These are phyloP conservation scores for Cercospora sp. DNA, from an alignment of 2,329 filamentous ascomycete species.

Conservation along the genomic window DNA sequence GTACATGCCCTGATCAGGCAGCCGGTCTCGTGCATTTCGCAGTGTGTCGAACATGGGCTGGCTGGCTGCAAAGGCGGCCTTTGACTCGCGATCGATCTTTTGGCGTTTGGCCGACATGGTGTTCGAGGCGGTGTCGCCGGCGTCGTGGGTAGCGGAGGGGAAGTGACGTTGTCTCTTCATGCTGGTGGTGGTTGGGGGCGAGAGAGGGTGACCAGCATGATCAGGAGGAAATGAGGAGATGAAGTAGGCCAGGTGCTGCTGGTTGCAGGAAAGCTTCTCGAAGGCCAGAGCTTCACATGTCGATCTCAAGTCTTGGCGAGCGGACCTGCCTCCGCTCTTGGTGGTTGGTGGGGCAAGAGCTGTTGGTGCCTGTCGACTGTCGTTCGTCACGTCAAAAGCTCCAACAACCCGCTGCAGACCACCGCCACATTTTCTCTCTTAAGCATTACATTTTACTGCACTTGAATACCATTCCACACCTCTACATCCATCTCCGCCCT, in stretches of 20 bases:
- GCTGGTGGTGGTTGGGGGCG: neutral
- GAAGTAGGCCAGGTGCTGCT: conserved; percentile 2
- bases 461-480: neutral
- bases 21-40: conserved; percentile 23
- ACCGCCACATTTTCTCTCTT: neutral
- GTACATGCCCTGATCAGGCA: conserved; percentile 27
- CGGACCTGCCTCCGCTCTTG: neutral
- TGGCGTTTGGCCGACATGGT: conserved; percentile 20
- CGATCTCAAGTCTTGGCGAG: neutral
- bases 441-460: neutral
- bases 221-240: conserved; percentile 8
- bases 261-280: conserved; percentile 1
- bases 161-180: conserved; percentile 13
- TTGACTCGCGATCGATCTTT: conserved; percentile 18
- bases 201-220: neutral
- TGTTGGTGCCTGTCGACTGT: neutral
- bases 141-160: neutral
- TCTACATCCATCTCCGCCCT: neutral
- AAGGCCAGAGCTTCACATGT: neutral
- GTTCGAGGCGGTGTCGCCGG: neutral
- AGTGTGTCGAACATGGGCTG: conserved; percentile 37
- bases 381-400: neutral
- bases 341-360: conserved; percentile 2
- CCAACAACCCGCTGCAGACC: neutral
- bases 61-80: conserved; percentile 35